These are phyloP conservation scores for Potentilla sterilis DNA, from an alignment of 306 rosid species.

Conservation along the genomic window DNA sequence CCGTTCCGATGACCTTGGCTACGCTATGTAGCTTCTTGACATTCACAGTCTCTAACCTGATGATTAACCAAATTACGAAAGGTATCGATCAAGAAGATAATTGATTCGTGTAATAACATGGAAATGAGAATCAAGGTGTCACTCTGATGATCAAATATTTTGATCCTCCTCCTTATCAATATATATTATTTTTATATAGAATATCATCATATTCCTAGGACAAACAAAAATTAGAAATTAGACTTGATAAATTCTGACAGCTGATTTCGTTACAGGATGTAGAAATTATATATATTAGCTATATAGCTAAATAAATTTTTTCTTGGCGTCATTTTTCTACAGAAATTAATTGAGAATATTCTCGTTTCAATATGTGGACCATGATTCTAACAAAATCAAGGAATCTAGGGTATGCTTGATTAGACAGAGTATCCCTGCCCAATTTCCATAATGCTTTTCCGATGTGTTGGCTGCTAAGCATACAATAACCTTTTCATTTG, in stretches of 20 bases:
- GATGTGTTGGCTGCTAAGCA: conserved; percentile 13
- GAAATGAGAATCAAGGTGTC: neutral
- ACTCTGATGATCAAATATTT: neutral
- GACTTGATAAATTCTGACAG: neutral
- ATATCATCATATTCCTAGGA: neutral
- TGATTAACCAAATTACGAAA: neutral
- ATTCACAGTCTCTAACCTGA: conserved; percentile 81
- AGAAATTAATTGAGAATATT: neutral
- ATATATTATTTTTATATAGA: neutral
- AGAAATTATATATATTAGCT: neutral
- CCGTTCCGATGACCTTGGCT: conserved; percentile 84
- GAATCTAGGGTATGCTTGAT: neutral
- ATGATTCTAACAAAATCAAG: neutral
- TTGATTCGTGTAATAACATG: neutral
- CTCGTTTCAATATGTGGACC: neutral
- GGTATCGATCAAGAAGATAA: neutral
- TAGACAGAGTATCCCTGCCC: neutral
- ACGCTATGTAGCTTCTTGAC: conserved; percentile 58
- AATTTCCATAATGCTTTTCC: conserved; percentile 6
- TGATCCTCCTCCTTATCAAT: neutral
- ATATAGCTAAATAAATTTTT: neutral
- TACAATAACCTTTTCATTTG: conserved; percentile 6
- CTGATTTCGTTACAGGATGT: neutral
- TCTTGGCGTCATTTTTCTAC: neutral
- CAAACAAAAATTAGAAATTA: neutral